Evolutionary conservation across 495 filamentous ascomycete genomes (phyloP), one percentile per base, ranked within the genome.

Genomic region (Aspergillus biplanus): DNA sequence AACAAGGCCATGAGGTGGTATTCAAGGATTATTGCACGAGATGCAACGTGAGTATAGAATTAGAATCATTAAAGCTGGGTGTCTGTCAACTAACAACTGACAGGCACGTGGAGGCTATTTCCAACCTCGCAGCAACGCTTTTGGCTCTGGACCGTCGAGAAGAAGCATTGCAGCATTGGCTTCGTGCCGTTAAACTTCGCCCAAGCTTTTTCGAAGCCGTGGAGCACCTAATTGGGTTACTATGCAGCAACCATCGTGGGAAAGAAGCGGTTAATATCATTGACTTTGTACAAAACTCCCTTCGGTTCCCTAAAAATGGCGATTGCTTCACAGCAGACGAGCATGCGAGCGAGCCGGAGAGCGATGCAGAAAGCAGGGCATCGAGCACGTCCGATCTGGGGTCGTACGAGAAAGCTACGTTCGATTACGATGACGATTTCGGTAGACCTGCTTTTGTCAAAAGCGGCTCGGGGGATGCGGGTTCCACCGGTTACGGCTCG

Each of bases 181-280:
- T 89, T 54, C 87, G 85, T 56, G 92, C 92, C 15, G 87, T 99
- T 35, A 91, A 87, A 66, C 78, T 90, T 48, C 87, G 92, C 5
- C 95, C 95, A 3, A 92, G 88, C 73, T 97, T 95, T 76, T 91
- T 99, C 64, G 95, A 99, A 79, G 96, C 95, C 13, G 93, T 96
- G 15, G 95, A 99, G 72, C 95, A 98, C 81, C 83, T 99, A 4
- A 89, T 98, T 33, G 92, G 93, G 6, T 79, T 99, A 34, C 74
- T 97, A 27, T 97, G 92, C 73, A 89, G 86, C 58, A 90, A 87
- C 52, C 88, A 95, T 57, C 85, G 94, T 62, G 90, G 87, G 33
- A 88, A 85, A 67, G 92, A 98, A 69, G 95, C 94, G 13, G 89
- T 99, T 52, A 86, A 90, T 53, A 87, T 96, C 52, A 98, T 99